Evolutionary conservation across 208 protist species (phyloP), one percentile per base, ranked within the genome.

Genomic region (Sergeia podlipaevii): DNA sequence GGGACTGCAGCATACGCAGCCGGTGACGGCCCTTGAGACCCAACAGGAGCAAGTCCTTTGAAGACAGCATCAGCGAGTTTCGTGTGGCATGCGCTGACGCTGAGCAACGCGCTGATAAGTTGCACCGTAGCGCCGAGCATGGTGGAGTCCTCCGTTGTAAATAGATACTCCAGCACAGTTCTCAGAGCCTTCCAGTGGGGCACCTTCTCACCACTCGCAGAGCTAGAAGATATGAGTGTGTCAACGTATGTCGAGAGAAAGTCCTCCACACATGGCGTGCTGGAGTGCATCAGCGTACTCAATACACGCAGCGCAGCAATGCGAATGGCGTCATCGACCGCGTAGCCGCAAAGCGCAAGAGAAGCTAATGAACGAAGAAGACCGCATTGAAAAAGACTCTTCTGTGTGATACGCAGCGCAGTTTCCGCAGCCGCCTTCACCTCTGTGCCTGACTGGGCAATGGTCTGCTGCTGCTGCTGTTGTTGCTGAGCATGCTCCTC

Each of bases 291-390:
- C 38, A 89, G 54, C 39, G 58, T 21, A 4, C 72, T 70, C 1
- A 94, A 53, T 27, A 74, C 69, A 7, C 87, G 74, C 39, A 94
- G 63, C 1, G 83, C 67, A 41, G 86, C 87, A 28, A 94, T 90
- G 32, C 82, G 80, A 2, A 60, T 73, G 27, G 70, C 77, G 48
- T 90, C 87, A 69, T 91, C 76, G 15, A 86, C 74, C 30, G 56
- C 69, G n/a, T 47, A 38, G 2, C 83, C 82, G 24, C 68, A 63
- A 26, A 91, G 73, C 8, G 87, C 82, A 10, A 94, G 58, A 11
- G 64, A 65, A 3, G 75, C 34, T 4, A 94, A 30, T 3, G 80
- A 65, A 15, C 33, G 44, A 8, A 90, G 70, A 34, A 88, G 60
- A n/a, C 75, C 77, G 26, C 69, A 79, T 24, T 75, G 60, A 36